Percentiles rank a stretch among this genome's conserved stretches.
phyloP scores from a whole-genome alignment of 768 basidiomycete genomes.

The Auriculariales sp. region DNA sequence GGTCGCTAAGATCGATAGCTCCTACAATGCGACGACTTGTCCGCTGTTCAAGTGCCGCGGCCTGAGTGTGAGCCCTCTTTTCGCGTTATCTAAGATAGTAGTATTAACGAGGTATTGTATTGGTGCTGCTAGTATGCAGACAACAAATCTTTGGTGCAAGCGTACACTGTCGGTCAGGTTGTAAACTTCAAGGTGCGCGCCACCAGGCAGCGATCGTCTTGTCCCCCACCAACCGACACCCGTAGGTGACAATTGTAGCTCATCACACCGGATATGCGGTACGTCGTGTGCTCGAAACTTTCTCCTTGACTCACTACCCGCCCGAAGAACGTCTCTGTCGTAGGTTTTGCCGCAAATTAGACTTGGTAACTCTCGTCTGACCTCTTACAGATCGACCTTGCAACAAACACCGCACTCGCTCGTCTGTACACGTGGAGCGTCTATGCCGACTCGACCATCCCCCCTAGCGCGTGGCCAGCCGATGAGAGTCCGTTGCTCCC shows the following conservation, averaged over 20 bases:
- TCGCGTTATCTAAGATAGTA: background rate
- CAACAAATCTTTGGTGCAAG: background rate
- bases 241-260: no score
- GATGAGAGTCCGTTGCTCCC: slow-evolving; percentile 1
- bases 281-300: background rate
- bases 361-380: background rate
- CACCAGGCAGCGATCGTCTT: no score
- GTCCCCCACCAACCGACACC: no score
- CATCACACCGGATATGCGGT: slow-evolving; percentile 5
- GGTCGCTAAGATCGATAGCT: background rate
- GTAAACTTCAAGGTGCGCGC: slow-evolving; percentile 2
- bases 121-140: background rate
- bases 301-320: background rate
- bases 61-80: background rate
- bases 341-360: no score
- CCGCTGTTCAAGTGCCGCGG: slow-evolving; percentile 3
- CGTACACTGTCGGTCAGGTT: background rate
- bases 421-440: slow-evolving; percentile 1
- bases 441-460: background rate
- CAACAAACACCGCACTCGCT: background rate
- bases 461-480: background rate
- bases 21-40: slow-evolving; percentile 1
- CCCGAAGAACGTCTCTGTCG: slow-evolving; percentile 2
- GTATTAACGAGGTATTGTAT: background rate
- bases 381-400: background rate